A percentile compares a stretch with the other conserved stretches of the same genome.
These are phyloP conservation scores for Salvia hispanica DNA, from an alignment of 257 asterid genomes.

Conservation along the genomic window DNA sequence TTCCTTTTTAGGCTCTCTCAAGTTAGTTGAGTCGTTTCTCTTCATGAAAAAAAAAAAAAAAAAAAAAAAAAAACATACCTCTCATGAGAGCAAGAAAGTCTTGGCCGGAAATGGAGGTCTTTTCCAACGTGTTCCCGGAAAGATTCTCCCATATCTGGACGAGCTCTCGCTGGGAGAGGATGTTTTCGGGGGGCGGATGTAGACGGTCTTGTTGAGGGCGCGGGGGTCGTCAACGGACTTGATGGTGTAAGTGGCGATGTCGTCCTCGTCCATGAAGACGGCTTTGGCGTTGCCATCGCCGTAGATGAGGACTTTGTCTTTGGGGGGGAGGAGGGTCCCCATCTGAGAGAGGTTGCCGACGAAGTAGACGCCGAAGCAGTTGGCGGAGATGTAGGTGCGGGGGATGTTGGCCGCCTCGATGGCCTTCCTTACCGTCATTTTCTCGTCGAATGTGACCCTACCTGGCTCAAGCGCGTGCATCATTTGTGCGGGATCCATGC, in stretches of 20 bases:
- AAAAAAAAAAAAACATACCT: too few relatives aligned
- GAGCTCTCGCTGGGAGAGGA: conserved; percentile 57
- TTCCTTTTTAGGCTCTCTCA: too few relatives aligned
- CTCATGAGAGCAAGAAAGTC: conserved; percentile 58
- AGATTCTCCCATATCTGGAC: conserved; percentile 70
- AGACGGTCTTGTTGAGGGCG: conserved; percentile 75
- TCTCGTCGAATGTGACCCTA: conserved; percentile 83
- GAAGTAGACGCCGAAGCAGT: conserved; percentile 77
- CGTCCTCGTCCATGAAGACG: conserved; percentile 67
- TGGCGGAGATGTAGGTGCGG: conserved; percentile 70
- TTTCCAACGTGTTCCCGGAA: conserved; percentile 54
- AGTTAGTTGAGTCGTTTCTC: too few relatives aligned
- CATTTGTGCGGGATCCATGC: conserved; percentile 75
- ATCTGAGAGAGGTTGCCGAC: conserved; percentile 73
- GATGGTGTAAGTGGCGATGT: conserved; percentile 63
- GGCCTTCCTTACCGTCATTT: conserved; percentile 66
- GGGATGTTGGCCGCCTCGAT: conserved; percentile 76
- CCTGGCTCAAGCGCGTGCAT: conserved; percentile 77
- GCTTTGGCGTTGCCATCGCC: conserved; percentile 72
- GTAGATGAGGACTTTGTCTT: conserved; percentile 45
- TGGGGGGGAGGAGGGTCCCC: conserved; percentile 73
- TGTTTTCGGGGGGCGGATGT: conserved; percentile 66
- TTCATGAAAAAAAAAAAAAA: neutral
- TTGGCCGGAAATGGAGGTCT: conserved; percentile 45
- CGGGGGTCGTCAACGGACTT: conserved; percentile 71